A percentile compares a stretch with the other conserved stretches of the same genome.
Conservation (phyloP, 2,329 filamentous ascomycete genomes). For the Alternaria triticimaculans region DNA sequence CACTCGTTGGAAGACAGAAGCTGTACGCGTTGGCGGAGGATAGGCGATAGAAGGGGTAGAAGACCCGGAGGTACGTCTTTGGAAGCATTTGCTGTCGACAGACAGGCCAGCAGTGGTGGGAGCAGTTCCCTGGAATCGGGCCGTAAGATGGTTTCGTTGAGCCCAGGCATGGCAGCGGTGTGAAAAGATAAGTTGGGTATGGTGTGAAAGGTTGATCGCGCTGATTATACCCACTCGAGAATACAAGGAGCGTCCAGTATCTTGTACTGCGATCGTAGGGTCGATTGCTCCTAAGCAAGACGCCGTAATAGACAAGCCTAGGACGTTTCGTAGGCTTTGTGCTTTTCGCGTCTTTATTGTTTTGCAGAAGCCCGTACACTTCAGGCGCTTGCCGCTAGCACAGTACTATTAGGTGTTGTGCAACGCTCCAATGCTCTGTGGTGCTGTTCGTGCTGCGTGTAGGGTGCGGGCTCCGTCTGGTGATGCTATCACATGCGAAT, state of each 20-base stretch:
- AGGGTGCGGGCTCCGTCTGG: constrained; percentile 13
- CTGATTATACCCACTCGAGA: neutral
- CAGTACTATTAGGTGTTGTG: neutral
- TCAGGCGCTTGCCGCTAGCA: neutral
- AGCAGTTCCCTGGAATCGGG: constrained; percentile 65
- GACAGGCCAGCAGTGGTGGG: constrained; percentile 68
- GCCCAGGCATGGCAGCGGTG: constrained; percentile 52
- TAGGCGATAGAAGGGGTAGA: constrained; percentile 66
- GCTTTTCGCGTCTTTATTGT: constrained; percentile 3
- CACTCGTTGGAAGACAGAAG: constrained; percentile 71
- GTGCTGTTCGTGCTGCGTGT: constrained; percentile 1
- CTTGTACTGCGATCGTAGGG: neutral
- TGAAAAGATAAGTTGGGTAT: neutral
- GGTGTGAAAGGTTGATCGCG: neutral
- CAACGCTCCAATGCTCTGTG: neutral
- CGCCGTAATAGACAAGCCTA: neutral
- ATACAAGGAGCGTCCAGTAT: neutral
- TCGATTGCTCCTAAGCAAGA: neutral
- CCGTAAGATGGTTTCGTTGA: constrained; percentile 57
- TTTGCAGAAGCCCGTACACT: neutral
- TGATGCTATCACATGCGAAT: constrained; percentile 42
- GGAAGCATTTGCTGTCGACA: constrained; percentile 66
- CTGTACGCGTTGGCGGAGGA: constrained; percentile 67
- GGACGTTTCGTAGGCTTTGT: neutral
- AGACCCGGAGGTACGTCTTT: constrained; percentile 66